Evolutionary conservation across 352 stramenopile species (phyloP), one percentile per base, ranked within the genome.

Genomic region (Pythium chondricola): DNA sequence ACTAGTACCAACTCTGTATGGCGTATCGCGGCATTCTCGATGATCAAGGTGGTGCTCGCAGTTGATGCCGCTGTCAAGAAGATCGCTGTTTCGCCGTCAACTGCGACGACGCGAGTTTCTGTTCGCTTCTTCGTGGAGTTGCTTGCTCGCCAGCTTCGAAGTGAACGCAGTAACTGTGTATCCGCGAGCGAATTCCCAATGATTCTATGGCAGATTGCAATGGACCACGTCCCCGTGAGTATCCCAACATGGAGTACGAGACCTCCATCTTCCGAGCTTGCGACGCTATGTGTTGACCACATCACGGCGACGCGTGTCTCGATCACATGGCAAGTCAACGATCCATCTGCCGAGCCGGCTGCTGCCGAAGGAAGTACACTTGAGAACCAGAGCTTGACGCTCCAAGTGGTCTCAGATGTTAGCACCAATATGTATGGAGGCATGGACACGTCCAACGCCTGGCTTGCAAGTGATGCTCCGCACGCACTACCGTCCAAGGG

Each of bases 401-500:
- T 33, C 29, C 7, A 33, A 33, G 29, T 33, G 29, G 29, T 33
- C 7, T 13, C 29, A 33, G 29, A 33, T 33, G 8, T 13, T 13
- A 33, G 29, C 13, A 8, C 29, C 8, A 33, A 13, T 13, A 13
- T 33, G 29, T 13, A 33, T 13, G 29, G 13, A 8, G 29, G 29
- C 29, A 13, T 13, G 13, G 29, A 8, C 29, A 33, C 13, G 13
- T 33, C 29, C n/a, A n/a, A n/a, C n/a, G n/a, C n/a, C n/a, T n/a
- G n/a, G n/a, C n/a, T n/a, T n/a, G n/a, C n/a, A n/a, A n/a, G n/a
- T n/a, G 40, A 43, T 11, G 29, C 52, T 1, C 52, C 52, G 0
- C 52, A 54, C 31, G 43, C 36, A 8, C 10, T 63, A 13, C 54
- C 54, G 14, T 26, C 17, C n/a, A 55, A 43, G 2, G 55, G 55